Base-by-base conservation (phyloP, 306 rosid species). In the Trifolium repens region DNA sequence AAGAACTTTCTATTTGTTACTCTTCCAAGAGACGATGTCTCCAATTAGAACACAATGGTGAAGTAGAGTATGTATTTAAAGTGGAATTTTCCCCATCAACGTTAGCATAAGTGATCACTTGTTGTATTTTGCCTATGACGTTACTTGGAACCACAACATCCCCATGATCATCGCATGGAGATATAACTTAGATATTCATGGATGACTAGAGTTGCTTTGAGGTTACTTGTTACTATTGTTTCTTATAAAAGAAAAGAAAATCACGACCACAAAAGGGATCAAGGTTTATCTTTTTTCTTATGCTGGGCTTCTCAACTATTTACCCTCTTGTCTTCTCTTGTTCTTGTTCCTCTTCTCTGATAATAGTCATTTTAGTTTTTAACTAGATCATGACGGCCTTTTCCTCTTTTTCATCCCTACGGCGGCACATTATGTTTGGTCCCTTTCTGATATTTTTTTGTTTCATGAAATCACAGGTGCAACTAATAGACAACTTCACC, bases 401-500 rank as follows among this genome's bases (percentile, higher is more conserved):
- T 32, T 15, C 16, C 26, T 3, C 17, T 3, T 44, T 27, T 35
- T 7, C 3, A 26, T 2, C 30, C 55, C n/a, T 15, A 1, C 9
- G 40, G 10, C 30, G 26, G 26, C 35, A 2, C 70, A 66, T 24
- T 24, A 43, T 60, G 11, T 69, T 42, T 63, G 57, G 13, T 44
- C n/a, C 17, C 37, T 57, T 76, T 65, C 24, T 76, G 52, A 44
- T 67, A 72, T 22, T 39, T 13, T 72, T 78, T 75, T 60, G 78
- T 76, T 61, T 78, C 77, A 53, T 65, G 77, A 62, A 76, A 79
- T 69, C 24, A 8, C 81, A 96, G 99, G 99, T 92, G 83, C 88
- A 81, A 78, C 67, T 96, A 84, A 90, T 92, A 69, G 99, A 96
- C 93, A 89, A 89, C 75, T 96, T 92, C 89, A 96, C 99, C 72